phyloP scores from a whole-genome alignment of 495 filamentous ascomycete genomes.

The Peziza echinospora region DNA sequence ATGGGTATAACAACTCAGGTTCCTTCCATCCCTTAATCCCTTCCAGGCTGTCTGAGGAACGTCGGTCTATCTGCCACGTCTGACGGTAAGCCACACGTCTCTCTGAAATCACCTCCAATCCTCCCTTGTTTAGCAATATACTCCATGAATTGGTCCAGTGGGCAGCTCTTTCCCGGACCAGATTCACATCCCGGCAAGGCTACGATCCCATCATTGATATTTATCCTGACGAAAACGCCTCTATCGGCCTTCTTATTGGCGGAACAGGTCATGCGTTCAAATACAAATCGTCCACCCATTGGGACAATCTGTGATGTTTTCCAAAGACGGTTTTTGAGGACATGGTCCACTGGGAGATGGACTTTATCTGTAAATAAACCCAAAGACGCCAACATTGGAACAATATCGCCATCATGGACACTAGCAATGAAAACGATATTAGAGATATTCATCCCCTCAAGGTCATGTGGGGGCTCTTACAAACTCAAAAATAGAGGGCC shows the following conservation, averaged over 20 bases:
- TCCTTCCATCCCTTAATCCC: background rate
- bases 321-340: conserved; percentile 27
- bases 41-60: conserved; percentile 25
- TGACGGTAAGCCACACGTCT: conserved; percentile 22
- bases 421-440: conserved; percentile 16
- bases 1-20: no score
- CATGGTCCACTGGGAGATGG: conserved; percentile 26
- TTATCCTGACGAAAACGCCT: conserved; percentile 28
- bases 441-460: background rate
- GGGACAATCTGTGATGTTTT: conserved; percentile 33
- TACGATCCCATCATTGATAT: conserved; percentile 37
- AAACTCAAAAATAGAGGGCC: conserved; percentile 37
- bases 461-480: conserved; percentile 19
- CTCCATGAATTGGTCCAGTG: conserved; percentile 25
- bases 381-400: conserved; percentile 33
- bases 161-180: conserved; percentile 34
- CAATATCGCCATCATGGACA: conserved; percentile 39
- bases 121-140: conserved; percentile 21
- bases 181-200: conserved; percentile 28
- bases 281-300: conserved; percentile 36
- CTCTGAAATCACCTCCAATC: conserved; percentile 23
- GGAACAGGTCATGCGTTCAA: conserved; percentile 31
- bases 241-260: conserved; percentile 1
- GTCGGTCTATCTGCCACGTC: conserved; percentile 22
- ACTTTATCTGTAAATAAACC: conserved; percentile 28